These are phyloP conservation scores for Suillus clintonianus DNA, from an alignment of 768 basidiomycete genomes.

Conservation along the genomic window DNA sequence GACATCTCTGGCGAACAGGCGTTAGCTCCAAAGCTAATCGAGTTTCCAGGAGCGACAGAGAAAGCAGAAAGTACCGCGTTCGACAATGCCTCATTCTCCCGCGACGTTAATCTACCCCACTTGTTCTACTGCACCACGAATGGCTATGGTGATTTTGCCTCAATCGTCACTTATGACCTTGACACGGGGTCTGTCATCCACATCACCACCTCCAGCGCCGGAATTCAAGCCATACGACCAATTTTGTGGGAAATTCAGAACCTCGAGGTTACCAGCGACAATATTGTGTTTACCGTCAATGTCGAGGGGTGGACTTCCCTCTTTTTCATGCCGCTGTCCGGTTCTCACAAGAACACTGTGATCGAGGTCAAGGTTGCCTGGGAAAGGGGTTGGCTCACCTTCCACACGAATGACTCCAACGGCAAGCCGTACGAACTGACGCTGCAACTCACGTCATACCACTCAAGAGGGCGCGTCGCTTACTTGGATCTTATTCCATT, in stretches of 20 bases:
- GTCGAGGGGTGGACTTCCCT: constrained; percentile 39
- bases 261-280: constrained; percentile 27
- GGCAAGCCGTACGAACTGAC: constrained; percentile 35
- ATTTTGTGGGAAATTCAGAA: constrained; percentile 34
- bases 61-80: constrained; percentile 26
- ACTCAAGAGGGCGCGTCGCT: constrained; percentile 24
- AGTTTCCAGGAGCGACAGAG: constrained; percentile 37
- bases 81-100: constrained; percentile 29
- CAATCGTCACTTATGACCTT: constrained; percentile 38
- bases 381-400: constrained; percentile 33
- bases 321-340: constrained; percentile 32
- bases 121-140: constrained; percentile 35
- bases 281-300: constrained; percentile 38
- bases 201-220: constrained; percentile 37
- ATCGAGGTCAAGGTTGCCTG: constrained; percentile 33
- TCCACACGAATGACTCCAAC: constrained; percentile 34
- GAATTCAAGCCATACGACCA: constrained; percentile 33
- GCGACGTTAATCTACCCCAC: constrained; percentile 29
- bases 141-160: constrained; percentile 41
- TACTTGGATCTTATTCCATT: constrained; percentile 30
- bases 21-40: constrained; percentile 28
- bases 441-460: constrained; percentile 33
- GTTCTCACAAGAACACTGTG: constrained; percentile 27
- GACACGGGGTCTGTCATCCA: constrained; percentile 31
- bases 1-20: constrained; percentile 32